Evolutionary conservation across 2,329 filamentous ascomycete genomes (phyloP), one percentile per base, ranked within the genome.

Genomic region (Setomelanomma holmii): DNA sequence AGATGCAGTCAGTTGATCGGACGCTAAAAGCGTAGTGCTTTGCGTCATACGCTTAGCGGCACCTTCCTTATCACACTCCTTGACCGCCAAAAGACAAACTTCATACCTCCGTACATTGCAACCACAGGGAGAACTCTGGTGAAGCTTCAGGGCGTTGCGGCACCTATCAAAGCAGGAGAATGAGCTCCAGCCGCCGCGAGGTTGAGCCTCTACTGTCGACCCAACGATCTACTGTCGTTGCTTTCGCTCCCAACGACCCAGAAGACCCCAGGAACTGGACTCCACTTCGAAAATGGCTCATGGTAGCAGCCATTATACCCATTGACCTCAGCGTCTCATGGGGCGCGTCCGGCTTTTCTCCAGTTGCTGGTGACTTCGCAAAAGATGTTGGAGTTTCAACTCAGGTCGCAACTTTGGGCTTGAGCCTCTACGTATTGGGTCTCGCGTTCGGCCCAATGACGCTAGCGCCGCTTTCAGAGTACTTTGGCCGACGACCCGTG

Each of bases 311-410:
- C 16, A 73, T 75, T 30, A 63, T 72, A 2, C 65, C 72, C 23
- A 73, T 75, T 43, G 71, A 74, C 42, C 62, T 73, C 27, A 69
- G 64, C 33, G 71, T 74, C 23, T 69, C 66, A 14, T 81, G 78
- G 74, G 78, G 76, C 7, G 79, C 79, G 1, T 79, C 77, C 5
- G 79, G 79, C 7, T 82, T 78, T 60, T 80, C 77, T 2, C 79
- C 80, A 1, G 76, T 73, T 0, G 64, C 71, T 12, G 59, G 53
- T n/a, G 75, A 77, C 36, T 79, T 81, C 46, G 71, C 68, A 1
- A 64, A 73, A 7, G 75, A 78, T 14, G 77, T 81, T 49, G 65
- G 68, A 11, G 64, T 79, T 2, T 72, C 75, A 2, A 59, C 70
- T 14, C 74, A 77, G 36, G 63, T 79, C 17, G 77, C 75, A 1